phyloP scores from a whole-genome alignment of 2,329 filamentous ascomycete species.

The Microdochium nivale region DNA sequence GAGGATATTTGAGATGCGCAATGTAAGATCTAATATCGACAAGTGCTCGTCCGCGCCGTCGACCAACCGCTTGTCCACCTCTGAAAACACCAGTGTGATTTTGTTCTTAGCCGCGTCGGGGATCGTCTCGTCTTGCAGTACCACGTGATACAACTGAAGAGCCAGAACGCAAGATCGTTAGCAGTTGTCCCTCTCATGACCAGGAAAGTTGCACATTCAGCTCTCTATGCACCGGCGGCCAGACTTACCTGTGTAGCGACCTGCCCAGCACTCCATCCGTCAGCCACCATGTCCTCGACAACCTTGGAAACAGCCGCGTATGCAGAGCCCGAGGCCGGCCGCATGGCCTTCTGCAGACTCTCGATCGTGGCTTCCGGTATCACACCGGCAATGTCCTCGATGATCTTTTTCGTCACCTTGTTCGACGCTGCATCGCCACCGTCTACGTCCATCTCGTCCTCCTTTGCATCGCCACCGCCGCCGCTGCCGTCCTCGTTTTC shows the following conservation, averaged over 20 bases:
- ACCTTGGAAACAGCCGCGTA: conserved; percentile 71
- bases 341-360: conserved; percentile 63
- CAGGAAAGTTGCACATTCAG: too few relatives aligned
- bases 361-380: conserved; percentile 72
- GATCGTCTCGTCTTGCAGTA: conserved; percentile 79
- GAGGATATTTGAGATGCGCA: conserved; percentile 72
- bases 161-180: conserved; percentile 6
- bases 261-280: conserved; percentile 94
- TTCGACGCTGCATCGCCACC: conserved; percentile 35
- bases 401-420: conserved; percentile 63
- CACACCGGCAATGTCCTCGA: conserved; percentile 94
- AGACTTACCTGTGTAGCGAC: conserved; percentile 65
- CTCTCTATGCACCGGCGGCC: too few relatives aligned
- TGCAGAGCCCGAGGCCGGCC: conserved; percentile 55
- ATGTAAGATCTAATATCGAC: conserved; percentile 73
- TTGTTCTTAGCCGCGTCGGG: conserved; percentile 81
- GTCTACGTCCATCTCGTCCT: conserved; percentile 53
- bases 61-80: conserved; percentile 86
- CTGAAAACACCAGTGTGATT: conserved; percentile 83
- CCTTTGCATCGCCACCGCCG: conserved; percentile 33
- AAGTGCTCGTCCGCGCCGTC: conserved; percentile 95
- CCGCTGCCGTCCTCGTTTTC: conserved; percentile 25
- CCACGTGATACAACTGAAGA: conserved; percentile 65
- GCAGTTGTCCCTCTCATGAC: conserved; percentile 10
- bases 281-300: conserved; percentile 85